Percentiles rank a stretch among this genome's conserved stretches.
Conservation (phyloP, 2,329 filamentous ascomycete genomes). For the Bipolaris zeicola region DNA sequence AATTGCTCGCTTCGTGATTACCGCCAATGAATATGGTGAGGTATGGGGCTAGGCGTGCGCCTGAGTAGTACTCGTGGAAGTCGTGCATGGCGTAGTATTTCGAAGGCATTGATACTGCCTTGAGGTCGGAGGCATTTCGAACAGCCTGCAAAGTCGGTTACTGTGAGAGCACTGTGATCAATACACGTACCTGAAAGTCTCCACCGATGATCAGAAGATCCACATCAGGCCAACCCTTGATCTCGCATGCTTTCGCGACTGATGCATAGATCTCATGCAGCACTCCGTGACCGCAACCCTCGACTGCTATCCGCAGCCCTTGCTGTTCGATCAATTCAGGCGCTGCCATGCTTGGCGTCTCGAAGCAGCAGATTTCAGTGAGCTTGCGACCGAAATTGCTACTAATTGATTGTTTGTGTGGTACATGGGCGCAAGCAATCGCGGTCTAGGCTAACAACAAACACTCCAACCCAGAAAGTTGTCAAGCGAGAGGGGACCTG, state of each 20-base stretch:
- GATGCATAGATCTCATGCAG: constrained; percentile 90
- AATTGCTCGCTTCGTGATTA: constrained; percentile 91
- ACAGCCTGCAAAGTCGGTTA: constrained; percentile 64
- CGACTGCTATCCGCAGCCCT: constrained; percentile 74
- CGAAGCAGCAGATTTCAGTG: constrained; percentile 1
- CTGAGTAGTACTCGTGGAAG: constrained; percentile 93
- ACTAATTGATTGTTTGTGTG: not conserved
- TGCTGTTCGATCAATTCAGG: constrained; percentile 30
- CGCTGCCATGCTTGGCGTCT: constrained; percentile 30
- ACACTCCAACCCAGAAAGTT: not conserved
- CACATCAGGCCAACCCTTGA: constrained; percentile 77
- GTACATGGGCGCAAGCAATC: constrained; percentile 5
- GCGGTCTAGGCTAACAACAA: not conserved
- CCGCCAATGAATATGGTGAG: constrained; percentile 91
- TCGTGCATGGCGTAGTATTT: constrained; percentile 91
- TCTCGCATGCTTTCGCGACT: constrained; percentile 69
- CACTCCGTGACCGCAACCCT: constrained; percentile 92
- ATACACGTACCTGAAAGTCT: constrained; percentile 76
- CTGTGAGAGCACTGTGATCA: not conserved
- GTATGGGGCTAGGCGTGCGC: constrained; percentile 76
- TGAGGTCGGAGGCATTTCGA: constrained; percentile 85
- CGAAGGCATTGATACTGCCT: constrained; percentile 83
- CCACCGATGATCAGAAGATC: constrained; percentile 94
- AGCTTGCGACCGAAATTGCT: not conserved
- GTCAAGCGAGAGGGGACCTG: constrained; percentile 15